Evolutionary conservation across 1,284 basidiomycete species (phyloP).

Genomic region (Lignosus rhinocerotis): DNA sequence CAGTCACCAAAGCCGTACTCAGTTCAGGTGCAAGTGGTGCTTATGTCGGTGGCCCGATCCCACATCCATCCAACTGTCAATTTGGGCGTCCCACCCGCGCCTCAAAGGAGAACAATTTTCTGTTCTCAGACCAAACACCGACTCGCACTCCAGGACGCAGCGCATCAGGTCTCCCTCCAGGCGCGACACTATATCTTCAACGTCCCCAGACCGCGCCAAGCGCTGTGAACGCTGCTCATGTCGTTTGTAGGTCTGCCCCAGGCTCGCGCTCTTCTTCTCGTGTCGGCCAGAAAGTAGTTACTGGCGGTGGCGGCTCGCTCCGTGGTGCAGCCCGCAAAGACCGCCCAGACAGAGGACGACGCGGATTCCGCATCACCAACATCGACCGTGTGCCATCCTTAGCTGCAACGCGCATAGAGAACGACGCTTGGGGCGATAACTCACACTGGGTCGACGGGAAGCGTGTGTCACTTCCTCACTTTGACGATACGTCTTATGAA

Average conservation of each 20-base stretch:
- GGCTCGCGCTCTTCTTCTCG: slow-evolving; percentile 40
- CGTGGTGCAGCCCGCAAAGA: slow-evolving; percentile 12
- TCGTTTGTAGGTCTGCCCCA: slow-evolving; percentile 67
- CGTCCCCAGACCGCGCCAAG: slow-evolving; percentile 34
- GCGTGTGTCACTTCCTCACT: slow-evolving; percentile 21
- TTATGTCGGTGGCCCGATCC: slow-evolving; percentile 44
- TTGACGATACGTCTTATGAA: slow-evolving; percentile 17
- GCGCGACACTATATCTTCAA: slow-evolving; percentile 28
- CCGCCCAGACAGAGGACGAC: slow-evolving; percentile 13
- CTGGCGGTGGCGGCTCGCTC: slow-evolving; percentile 5
- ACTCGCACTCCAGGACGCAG: slow-evolving; percentile 12
- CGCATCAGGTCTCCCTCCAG: slow-evolving; percentile 23
- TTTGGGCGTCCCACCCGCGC: slow-evolving; percentile 17
- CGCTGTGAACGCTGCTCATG: slow-evolving; percentile 51
- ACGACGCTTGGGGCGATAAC: slow-evolving; percentile 37
- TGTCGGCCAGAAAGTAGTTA: slow-evolving; percentile 25
- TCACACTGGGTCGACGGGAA: slow-evolving; percentile 29
- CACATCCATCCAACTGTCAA: slow-evolving; percentile 22
- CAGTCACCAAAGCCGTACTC: slow-evolving; percentile 59
- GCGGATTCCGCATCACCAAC: slow-evolving; percentile 8
- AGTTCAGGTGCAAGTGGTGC: slow-evolving; percentile 42
- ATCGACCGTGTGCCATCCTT: slow-evolving; percentile 40
- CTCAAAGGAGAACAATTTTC: slow-evolving; percentile 21
- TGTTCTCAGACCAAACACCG: slow-evolving; percentile 20
- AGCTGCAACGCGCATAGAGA: slow-evolving; percentile 41